A percentile compares a stretch with the other conserved stretches of the same genome.
Evolutionary conservation across 192 early-diverging fungal species (phyloP).

Genomic region (Dissophora globulifera): DNA sequence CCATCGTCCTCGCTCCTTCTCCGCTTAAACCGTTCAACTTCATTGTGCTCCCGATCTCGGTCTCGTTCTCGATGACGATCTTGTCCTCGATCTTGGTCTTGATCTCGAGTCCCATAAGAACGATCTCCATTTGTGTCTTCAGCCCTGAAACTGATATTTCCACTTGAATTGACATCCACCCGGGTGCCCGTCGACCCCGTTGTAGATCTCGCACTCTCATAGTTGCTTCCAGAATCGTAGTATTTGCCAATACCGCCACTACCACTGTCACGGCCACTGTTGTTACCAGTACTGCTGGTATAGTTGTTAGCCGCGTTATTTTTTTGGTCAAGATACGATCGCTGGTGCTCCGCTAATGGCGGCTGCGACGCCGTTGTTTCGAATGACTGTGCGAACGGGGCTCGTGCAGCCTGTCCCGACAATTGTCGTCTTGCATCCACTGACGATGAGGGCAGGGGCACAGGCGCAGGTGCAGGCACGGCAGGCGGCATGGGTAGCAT

Average conservation of each 20-base stretch:
- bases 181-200: no score
- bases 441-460: not conserved
- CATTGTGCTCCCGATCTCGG: slow-evolving; percentile 13
- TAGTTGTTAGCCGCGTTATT: not conserved
- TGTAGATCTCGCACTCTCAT: slow-evolving; percentile 3
- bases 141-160: not conserved
- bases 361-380: not conserved
- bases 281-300: not conserved
- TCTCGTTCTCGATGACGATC: slow-evolving; percentile 6
- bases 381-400: not conserved
- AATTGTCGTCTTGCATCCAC: not conserved
- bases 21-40: not conserved
- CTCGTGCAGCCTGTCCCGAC: not conserved
- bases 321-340: slow-evolving; percentile 15
- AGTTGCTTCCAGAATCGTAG: not conserved
- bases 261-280: no score
- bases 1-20: not conserved
- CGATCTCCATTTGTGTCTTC: not conserved
- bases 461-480: not conserved
- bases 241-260: no score
- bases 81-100: not conserved
- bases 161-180: slow-evolving; percentile 10
- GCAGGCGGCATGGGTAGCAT: slow-evolving; percentile 10
- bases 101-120: not conserved
- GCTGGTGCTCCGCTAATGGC: slow-evolving; percentile 14